A percentile compares a stretch with the other conserved stretches of the same genome.
Evolutionary conservation across 192 early-diverging fungal species (phyloP).

Genomic region (Coemansia sp.): DNA sequence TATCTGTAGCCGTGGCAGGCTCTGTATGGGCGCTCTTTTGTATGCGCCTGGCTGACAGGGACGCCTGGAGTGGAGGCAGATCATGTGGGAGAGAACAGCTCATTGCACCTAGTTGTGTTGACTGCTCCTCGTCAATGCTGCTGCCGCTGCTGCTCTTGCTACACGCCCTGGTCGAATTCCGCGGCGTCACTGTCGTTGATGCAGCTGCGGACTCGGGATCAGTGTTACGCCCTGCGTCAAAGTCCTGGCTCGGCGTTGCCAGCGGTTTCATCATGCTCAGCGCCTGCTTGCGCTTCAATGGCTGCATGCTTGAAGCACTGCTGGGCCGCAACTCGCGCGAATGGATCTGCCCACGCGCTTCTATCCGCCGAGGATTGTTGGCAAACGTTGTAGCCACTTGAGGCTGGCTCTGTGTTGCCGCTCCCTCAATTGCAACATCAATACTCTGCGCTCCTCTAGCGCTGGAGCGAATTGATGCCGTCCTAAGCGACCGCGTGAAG

Average conservation of each 20-base stretch:
- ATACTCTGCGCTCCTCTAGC: constrained; percentile 1
- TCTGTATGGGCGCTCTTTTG: background rate
- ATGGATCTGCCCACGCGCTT: constrained; percentile 36
- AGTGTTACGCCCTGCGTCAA: constrained; percentile 3
- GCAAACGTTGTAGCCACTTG: constrained; percentile 26
- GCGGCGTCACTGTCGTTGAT: constrained; percentile 4
- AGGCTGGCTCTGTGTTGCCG: constrained; percentile 22
- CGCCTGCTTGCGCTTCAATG: constrained; percentile 13
- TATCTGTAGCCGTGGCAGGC: constrained; percentile 1
- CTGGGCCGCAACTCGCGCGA: background rate
- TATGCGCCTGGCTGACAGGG: background rate
- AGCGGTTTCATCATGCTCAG: constrained; percentile 35
- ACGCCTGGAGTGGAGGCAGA: background rate
- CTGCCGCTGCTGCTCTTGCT: constrained; percentile 12
- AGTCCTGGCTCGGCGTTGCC: background rate
- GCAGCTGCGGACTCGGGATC: background rate
- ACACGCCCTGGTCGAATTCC: background rate
- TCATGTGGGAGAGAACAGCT: background rate
- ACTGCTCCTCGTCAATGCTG: background rate
- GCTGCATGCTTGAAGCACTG: background rate
- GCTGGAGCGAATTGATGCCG: constrained; percentile 29
- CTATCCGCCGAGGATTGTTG: constrained; percentile 17
- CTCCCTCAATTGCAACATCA: constrained; percentile 1
- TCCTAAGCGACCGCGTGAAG: constrained; percentile 10
- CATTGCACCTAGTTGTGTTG: background rate